A percentile compares a stretch with the other conserved stretches of the same genome.
Evolutionary conservation across 75 land plant genomes (phyloP).

Genomic region (Isoetes taiwanensis): DNA sequence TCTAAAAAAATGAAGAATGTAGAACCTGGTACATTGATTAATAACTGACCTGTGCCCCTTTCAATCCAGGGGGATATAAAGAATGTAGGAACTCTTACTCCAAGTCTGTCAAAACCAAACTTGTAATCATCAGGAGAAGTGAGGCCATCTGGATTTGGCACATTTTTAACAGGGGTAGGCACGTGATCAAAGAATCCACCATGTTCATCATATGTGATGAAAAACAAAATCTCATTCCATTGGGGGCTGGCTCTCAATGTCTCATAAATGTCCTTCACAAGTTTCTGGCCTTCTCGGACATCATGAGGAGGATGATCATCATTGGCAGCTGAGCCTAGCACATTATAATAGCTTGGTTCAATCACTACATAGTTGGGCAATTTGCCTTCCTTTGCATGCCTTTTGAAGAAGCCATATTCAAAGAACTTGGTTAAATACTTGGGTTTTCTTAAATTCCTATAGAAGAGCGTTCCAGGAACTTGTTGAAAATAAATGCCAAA

Average conservation of each 20-base stretch:
- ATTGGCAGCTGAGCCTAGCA: constrained; percentile 45
- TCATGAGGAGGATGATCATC: constrained; percentile 96
- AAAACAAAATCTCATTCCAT: constrained; percentile 67
- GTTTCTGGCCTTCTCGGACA: constrained; percentile 56
- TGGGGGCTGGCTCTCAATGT: constrained; percentile 66
- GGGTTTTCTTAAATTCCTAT: constrained; percentile 46
- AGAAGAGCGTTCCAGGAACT: constrained; percentile 74
- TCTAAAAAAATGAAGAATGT: background rate
- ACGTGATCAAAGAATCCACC: constrained; percentile 96
- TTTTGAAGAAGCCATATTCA: constrained; percentile 38
- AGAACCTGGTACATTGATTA: background rate
- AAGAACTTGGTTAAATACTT: constrained; percentile 54
- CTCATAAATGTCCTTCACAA: constrained; percentile 90
- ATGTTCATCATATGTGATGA: constrained; percentile 94
- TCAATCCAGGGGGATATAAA: constrained; percentile 88
- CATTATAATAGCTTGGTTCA: constrained; percentile 76
- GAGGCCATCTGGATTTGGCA: constrained; percentile 81
- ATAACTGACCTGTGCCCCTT: constrained; percentile 57
- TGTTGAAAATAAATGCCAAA: constrained; percentile 93
- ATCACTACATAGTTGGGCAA: constrained; percentile 73
- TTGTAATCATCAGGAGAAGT: constrained; percentile 50
- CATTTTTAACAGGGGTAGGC: constrained; percentile 55
- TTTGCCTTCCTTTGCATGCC: constrained; percentile 49
- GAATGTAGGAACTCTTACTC: constrained; percentile 78
- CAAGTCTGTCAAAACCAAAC: constrained; percentile 63